A percentile compares a stretch with the other conserved stretches of the same genome.
Evolutionary conservation across 169 alveolate genomes (phyloP).

Genomic region (Pseudocohnilembus persalinus): DNA sequence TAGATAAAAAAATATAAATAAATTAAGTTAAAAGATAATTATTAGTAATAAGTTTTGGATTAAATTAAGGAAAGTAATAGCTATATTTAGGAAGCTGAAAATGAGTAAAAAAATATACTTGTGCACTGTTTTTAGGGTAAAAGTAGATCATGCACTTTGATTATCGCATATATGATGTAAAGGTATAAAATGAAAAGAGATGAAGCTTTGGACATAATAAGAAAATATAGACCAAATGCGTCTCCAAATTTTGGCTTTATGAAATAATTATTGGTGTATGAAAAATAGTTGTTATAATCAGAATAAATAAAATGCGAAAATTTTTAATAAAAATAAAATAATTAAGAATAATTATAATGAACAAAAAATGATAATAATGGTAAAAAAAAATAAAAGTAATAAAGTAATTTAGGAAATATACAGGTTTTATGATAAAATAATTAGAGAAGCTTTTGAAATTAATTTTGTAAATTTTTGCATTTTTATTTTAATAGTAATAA

Average conservation of each 20-base stretch:
- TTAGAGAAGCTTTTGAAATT: too few species aligned
- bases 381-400: too few species aligned
- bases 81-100: not conserved
- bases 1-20: too few species aligned
- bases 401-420: too few species aligned
- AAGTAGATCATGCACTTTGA: not conserved
- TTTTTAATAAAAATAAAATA: too few species aligned
- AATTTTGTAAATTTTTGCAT: too few species aligned
- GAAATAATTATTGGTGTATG: not conserved
- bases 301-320: not conserved
- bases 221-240: not conserved
- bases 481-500: too few species aligned
- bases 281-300: too few species aligned
- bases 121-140: constrained; percentile 23
- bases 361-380: too few species aligned
- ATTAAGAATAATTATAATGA: too few species aligned
- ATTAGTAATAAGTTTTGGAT: not conserved
- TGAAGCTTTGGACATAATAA: not conserved
- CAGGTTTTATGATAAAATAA: too few species aligned
- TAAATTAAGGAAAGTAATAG: too few species aligned
- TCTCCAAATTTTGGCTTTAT: not conserved
- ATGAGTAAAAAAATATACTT: not conserved
- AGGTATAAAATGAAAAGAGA: constrained; percentile 2
- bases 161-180: constrained; percentile 23
- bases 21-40: not conserved